Evolutionary conservation across 2,329 filamentous ascomycete species (phyloP).

Genomic region (Myriangium duriaei): DNA sequence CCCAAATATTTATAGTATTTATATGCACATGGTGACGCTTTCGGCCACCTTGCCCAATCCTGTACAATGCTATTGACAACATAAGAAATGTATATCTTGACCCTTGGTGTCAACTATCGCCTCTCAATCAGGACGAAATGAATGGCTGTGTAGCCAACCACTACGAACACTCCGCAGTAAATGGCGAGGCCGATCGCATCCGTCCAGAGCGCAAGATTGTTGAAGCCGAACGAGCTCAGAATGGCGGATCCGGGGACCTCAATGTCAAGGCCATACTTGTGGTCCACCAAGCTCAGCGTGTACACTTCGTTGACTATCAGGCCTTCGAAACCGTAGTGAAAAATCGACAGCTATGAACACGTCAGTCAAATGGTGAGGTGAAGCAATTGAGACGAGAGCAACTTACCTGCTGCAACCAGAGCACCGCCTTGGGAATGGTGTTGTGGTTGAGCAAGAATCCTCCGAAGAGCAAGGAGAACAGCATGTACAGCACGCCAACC

Average conservation of each 20-base stretch:
- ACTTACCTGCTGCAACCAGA: slow-evolving; percentile 76
- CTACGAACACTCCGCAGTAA: slow-evolving; percentile 70
- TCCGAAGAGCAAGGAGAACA: slow-evolving; percentile 90
- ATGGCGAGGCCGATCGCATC: slow-evolving; percentile 72
- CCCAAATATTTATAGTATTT: no score
- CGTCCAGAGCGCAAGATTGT: slow-evolving; percentile 72
- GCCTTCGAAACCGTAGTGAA: slow-evolving; percentile 94
- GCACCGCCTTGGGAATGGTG: slow-evolving; percentile 69
- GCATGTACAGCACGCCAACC: slow-evolving; percentile 89
- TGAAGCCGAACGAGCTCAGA: slow-evolving; percentile 85
- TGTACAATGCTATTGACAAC: no score
- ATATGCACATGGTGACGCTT: no score
- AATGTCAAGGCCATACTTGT: slow-evolving; percentile 93
- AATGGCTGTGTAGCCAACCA: slow-evolving; percentile 85
- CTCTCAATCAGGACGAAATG: slow-evolving; percentile 87
- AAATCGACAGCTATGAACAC: slow-evolving; percentile 61
- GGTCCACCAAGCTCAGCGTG: slow-evolving; percentile 76
- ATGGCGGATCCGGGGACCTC: slow-evolving; percentile 92
- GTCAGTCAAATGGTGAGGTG: slow-evolving; percentile 17
- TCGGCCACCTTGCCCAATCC: no score
- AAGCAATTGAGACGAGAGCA: neutral
- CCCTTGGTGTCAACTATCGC: slow-evolving; percentile 48
- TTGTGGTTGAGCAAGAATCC: slow-evolving; percentile 90
- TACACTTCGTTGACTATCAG: slow-evolving; percentile 96
- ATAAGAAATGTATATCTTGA: no score